phyloP scores from a whole-genome alignment of 2,329 filamentous ascomycete species.

The Tricladium varicosporioides region DNA sequence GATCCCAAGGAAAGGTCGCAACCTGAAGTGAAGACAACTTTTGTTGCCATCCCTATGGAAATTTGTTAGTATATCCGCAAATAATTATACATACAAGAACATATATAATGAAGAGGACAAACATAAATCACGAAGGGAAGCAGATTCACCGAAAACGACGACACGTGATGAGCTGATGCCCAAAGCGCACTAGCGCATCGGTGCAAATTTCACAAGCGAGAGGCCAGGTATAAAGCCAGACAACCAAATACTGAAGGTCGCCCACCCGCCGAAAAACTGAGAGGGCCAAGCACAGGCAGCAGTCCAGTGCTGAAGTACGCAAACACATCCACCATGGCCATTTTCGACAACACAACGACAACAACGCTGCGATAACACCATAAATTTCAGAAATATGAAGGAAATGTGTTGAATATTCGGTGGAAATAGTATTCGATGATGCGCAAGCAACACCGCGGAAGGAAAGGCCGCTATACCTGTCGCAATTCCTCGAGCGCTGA shows the following conservation, averaged over 20 bases:
- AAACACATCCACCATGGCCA: slow-evolving; percentile 1
- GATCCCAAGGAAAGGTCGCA: slow-evolving; percentile 93
- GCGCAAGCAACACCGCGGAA: not conserved
- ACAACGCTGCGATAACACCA: not conserved
- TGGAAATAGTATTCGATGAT: not conserved
- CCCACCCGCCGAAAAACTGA: slow-evolving; percentile 30
- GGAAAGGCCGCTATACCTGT: slow-evolving; percentile 61
- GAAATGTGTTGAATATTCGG: slow-evolving; percentile 1
- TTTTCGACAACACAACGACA: not conserved
- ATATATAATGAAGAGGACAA: not conserved
- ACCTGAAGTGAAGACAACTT: slow-evolving; percentile 84
- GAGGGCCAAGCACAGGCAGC: slow-evolving; percentile 21
- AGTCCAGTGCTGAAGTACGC: slow-evolving; percentile 2
- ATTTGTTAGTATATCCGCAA: slow-evolving; percentile 27
- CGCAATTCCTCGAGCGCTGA: slow-evolving; percentile 82
- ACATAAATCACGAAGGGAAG: not conserved
- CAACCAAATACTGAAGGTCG: slow-evolving; percentile 33
- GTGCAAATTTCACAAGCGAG: slow-evolving; percentile 26
- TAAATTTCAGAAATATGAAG: slow-evolving; percentile 5
- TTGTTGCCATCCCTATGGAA: slow-evolving; percentile 80
- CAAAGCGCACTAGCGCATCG: slow-evolving; percentile 26
- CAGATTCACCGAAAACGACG: not conserved
- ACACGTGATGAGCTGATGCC: slow-evolving; percentile 20
- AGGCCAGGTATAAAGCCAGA: slow-evolving; percentile 31
- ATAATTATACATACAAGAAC: not conserved